Evolutionary conservation across 306 rosid species (phyloP).

Genomic region (Oemleria cerasiformis): DNA sequence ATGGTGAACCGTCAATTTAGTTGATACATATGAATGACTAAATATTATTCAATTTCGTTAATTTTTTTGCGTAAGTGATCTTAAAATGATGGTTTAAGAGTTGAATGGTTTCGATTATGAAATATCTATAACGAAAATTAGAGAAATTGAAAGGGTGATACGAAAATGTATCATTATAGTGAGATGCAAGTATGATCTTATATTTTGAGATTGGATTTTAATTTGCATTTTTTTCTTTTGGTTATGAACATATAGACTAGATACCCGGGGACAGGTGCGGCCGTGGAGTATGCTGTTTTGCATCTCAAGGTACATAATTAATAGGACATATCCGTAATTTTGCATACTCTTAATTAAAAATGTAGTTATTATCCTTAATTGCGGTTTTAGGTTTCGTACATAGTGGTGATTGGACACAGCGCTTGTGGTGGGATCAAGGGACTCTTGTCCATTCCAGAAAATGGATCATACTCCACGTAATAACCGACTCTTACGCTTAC

Average conservation of each 20-base stretch:
- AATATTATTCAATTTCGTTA: no score
- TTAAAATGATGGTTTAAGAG: no score
- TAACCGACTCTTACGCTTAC: neutral
- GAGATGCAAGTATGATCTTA: no score
- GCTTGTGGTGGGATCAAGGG: slow-evolving; percentile 97
- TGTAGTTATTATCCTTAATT: no score
- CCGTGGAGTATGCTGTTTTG: slow-evolving; percentile 82
- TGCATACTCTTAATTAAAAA: no score
- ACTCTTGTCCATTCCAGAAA: slow-evolving; percentile 59
- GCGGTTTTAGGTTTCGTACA: slow-evolving; percentile 55
- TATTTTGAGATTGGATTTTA: neutral
- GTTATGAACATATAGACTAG: slow-evolving; percentile 37
- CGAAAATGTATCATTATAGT: no score
- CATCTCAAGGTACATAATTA: slow-evolving; percentile 70
- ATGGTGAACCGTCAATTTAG: no score
- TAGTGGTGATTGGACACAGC: slow-evolving; percentile 78
- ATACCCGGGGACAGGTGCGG: slow-evolving; percentile 72
- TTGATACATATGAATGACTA: no score
- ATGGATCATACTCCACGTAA: slow-evolving; percentile 65
- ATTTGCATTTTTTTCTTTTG: neutral
- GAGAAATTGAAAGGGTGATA: no score
- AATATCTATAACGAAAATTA: no score
- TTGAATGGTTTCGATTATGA: no score
- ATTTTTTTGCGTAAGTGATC: no score
- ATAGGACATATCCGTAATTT: neutral